Percentiles rank a stretch among this genome's conserved stretches.
These are phyloP conservation scores for Aspergillus udagawae DNA, from an alignment of 2,329 filamentous ascomycete species.

Conservation along the genomic window DNA sequence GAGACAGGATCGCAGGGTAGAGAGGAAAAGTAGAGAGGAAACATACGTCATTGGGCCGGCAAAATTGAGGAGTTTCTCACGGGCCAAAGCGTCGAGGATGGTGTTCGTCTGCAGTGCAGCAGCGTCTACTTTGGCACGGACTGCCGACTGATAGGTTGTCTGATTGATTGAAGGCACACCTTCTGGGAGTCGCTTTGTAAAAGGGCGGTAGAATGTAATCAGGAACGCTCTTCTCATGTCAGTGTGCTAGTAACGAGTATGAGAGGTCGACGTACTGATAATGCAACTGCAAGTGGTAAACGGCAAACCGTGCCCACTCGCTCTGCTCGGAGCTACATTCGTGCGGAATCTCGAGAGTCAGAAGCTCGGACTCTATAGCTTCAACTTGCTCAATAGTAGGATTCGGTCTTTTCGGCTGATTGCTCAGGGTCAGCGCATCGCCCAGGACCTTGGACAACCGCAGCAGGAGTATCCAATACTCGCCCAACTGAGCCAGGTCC, in stretches of 20 bases:
- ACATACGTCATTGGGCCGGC: conserved; percentile 23
- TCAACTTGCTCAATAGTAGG: conserved; percentile 19
- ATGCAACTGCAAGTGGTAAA: conserved; percentile 26
- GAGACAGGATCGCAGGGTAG: not conserved
- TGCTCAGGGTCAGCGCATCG: conserved; percentile 20
- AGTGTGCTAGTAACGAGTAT: not conserved
- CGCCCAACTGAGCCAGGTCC: conserved; percentile 18
- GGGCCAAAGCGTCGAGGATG: conserved; percentile 23
- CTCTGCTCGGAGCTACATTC: conserved; percentile 9
- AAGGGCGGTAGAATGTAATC: conserved; percentile 28
- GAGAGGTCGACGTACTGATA: conserved; percentile 19
- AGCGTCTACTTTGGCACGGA: conserved; percentile 19
- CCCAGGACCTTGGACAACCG: conserved; percentile 24
- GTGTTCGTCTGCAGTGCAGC: conserved; percentile 26
- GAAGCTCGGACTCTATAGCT: conserved; percentile 18
- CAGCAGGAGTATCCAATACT: conserved; percentile 25
- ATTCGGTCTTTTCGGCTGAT: conserved; percentile 16
- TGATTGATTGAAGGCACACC: conserved; percentile 12
- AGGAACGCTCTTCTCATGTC: conserved; percentile 19
- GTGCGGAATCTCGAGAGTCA: conserved; percentile 14
- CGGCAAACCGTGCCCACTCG: conserved; percentile 14
- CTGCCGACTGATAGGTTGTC: conserved; percentile 17
- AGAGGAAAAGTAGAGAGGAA: not conserved
- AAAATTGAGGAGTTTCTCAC: conserved; percentile 20
- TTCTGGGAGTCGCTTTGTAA: conserved; percentile 15